A percentile compares a stretch with the other conserved stretches of the same genome.
Conservation (phyloP, 176 grass and related monocot species). For the Oryza australiensis region DNA sequence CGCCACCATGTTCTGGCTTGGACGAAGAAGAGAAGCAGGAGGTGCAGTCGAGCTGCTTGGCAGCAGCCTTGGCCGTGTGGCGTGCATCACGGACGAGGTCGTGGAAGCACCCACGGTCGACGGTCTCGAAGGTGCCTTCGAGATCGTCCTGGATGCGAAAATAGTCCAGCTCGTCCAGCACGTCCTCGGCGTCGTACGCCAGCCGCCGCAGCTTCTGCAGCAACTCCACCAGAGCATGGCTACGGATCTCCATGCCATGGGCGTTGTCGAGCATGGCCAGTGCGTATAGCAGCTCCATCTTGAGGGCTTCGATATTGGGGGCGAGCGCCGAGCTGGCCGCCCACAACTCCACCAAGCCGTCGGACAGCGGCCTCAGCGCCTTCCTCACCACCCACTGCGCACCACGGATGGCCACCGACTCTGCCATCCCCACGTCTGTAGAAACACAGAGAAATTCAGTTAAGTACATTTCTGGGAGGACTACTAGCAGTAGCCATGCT, state of each 20-base stretch:
- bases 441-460: not conserved
- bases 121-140: not conserved
- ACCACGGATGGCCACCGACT: not conserved
- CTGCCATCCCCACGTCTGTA: not conserved
- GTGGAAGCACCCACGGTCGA: not conserved
- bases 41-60: not conserved
- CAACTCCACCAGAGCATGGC: not conserved
- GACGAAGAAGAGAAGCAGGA: not conserved
- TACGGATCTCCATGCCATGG: not conserved
- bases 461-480: no score
- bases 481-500: no score
- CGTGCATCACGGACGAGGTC: not conserved
- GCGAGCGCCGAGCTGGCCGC: not conserved
- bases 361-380: not conserved
- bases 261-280: not conserved
- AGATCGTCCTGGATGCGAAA: slow-evolving; percentile 30
- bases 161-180: slow-evolving; percentile 29
- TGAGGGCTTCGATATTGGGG: slow-evolving; percentile 5
- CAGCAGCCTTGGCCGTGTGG: not conserved
- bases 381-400: not conserved
- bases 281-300: slow-evolving; percentile 7
- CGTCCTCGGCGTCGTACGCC: not conserved
- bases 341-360: slow-evolving; percentile 3
- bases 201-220: not conserved
- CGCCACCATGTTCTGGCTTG: not conserved